Evolutionary conservation across 306 rosid species (phyloP).

Genomic region (Dicorynia guianensis): DNA sequence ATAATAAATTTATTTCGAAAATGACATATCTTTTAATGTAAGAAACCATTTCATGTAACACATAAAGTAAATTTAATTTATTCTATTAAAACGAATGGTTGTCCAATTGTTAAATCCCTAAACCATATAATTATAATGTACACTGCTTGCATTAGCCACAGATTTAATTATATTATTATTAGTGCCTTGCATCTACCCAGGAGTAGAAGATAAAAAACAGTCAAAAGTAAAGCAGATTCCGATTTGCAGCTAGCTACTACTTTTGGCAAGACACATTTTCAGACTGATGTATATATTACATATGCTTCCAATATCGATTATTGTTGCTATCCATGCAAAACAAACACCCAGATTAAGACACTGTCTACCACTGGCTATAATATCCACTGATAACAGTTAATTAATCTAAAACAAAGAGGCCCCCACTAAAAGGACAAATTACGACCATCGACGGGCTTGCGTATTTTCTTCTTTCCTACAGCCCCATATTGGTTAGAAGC

Average conservation of each 20-base stretch:
- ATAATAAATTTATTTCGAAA: too few species aligned
- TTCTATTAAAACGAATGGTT: neutral
- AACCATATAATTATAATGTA: too few species aligned
- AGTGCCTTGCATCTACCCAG: slow-evolving; percentile 30
- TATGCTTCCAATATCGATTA: neutral
- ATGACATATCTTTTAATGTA: too few species aligned
- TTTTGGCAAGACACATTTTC: too few species aligned
- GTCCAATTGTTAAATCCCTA: neutral
- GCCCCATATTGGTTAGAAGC: slow-evolving; percentile 30
- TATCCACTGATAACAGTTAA: slow-evolving; percentile 12
- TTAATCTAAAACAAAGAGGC: slow-evolving; percentile 21
- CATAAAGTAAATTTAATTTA: neutral
- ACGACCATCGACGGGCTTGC: slow-evolving; percentile 2
- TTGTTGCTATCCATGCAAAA: slow-evolving; percentile 29
- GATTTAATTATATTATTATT: neutral
- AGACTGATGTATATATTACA: slow-evolving; percentile 25
- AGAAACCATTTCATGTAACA: too few species aligned
- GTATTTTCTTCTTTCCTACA: slow-evolving; percentile 40
- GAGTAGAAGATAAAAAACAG: slow-evolving; percentile 6
- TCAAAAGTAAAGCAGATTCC: slow-evolving; percentile 42
- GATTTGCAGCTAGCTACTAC: slow-evolving; percentile 8
- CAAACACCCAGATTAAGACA: slow-evolving; percentile 37
- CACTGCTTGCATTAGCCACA: neutral
- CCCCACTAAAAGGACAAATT: slow-evolving; percentile 42
- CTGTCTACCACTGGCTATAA: slow-evolving; percentile 31